Base-by-base conservation (phyloP, 352 stramenopile species). In the Thraustochytrium striatum region DNA sequence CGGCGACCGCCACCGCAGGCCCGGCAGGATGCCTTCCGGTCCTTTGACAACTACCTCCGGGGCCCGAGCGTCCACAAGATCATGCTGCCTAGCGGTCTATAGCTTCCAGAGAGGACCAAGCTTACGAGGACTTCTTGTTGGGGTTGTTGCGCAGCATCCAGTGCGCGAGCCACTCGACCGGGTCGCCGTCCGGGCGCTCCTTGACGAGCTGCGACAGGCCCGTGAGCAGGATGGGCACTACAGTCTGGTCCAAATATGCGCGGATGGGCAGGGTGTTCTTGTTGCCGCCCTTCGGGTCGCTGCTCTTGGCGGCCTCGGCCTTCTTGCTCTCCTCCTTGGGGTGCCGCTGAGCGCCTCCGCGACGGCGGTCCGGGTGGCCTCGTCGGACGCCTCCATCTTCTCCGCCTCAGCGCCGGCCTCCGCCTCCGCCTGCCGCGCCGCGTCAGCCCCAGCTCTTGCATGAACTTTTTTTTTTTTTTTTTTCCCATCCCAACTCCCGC, bases 121-220 rank as follows among this genome's bases (percentile, higher is more conserved):
- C 11, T 72, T 55, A 47, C 25, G 59, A 30, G 57, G 39, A 30
- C 39, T 57, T 72, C 33, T 68, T 57, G 47, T 82, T 57, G n/a
- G 81, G 81, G 35, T 84, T 84, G 65, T 84, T 84, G 19, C 81
- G 43, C 35, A 83, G 70, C 52, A 84, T 41, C 44, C 69, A 84
- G n/a, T 84, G 79, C 36, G 81, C 80, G 28, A 84, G 69, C 78
- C 59, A 84, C 44, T 84, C 68, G 32, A 84, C 80, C 19, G 79
- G 79, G 61, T 84, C 65, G 8, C 33, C 38, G 44, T 82, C 61
- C 13, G 61, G 41, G 16, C 81, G 43, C 58, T 82, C 62, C 57
- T 84, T 84, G 50, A 75, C 68, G 33, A 84, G 81, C 55, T 83
- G 39, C 19, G 79, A 69, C 11, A 84, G 50, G 3, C 81, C 81